Evolutionary conservation across 305 asterid genomes (phyloP).

Genomic region (Plantago rigida): DNA sequence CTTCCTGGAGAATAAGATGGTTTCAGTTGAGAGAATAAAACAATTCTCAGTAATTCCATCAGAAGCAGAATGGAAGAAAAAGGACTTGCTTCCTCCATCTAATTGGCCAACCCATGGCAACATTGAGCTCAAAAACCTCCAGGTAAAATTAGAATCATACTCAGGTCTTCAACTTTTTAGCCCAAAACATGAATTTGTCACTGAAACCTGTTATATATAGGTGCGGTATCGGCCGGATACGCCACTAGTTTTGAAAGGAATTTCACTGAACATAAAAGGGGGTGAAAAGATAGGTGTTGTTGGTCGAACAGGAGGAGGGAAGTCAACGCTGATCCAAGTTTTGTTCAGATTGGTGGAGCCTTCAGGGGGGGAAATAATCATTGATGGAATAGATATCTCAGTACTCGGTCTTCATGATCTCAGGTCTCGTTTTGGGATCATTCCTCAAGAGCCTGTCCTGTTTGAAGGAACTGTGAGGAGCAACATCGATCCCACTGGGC

Average conservation of each 20-base stretch:
- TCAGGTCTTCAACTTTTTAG: not conserved
- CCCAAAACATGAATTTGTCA: not conserved
- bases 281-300: slow-evolving; percentile 94
- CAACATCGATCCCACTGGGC: slow-evolving; percentile 77
- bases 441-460: slow-evolving; percentile 94
- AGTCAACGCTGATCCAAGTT: slow-evolving; percentile 81
- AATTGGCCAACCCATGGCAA: slow-evolving; percentile 80
- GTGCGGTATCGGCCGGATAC: slow-evolving; percentile 80
- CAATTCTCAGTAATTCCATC: slow-evolving; percentile 73
- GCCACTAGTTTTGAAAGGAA: slow-evolving; percentile 79
- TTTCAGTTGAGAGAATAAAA: slow-evolving; percentile 89
- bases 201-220: slow-evolving; percentile 33
- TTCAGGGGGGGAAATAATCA: slow-evolving; percentile 55
- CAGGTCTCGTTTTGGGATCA: slow-evolving; percentile 85
- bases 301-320: slow-evolving; percentile 95
- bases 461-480: slow-evolving; percentile 91
- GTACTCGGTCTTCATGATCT: slow-evolving; percentile 79
- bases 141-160: slow-evolving; percentile 30
- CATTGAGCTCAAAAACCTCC: slow-evolving; percentile 54
- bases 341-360: slow-evolving; percentile 93
- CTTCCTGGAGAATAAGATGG: slow-evolving; percentile 86
- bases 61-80: slow-evolving; percentile 79
- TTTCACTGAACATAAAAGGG: slow-evolving; percentile 56
- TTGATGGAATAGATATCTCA: slow-evolving; percentile 61
- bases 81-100: slow-evolving; percentile 51